A percentile compares a stretch with the other conserved stretches of the same genome.
These are phyloP conservation scores for Ganoderma boninense DNA, from an alignment of 1,284 basidiomycete genomes.

Conservation along the genomic window DNA sequence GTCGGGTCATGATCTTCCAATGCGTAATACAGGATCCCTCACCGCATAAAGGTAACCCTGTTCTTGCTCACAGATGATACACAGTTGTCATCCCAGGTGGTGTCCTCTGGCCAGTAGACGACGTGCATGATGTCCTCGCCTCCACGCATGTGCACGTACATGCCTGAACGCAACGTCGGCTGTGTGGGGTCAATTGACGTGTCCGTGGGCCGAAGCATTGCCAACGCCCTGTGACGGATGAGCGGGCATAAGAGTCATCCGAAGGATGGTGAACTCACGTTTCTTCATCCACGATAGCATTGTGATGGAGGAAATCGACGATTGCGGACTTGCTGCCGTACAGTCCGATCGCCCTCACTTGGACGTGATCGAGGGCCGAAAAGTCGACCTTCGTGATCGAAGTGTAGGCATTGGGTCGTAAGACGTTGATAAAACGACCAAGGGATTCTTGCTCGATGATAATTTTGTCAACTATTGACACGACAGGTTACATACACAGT, in stretches of 20 bases:
- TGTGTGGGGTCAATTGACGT: slow-evolving; percentile 15
- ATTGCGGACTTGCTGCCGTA: slow-evolving; percentile 64
- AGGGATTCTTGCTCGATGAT: slow-evolving; percentile 61
- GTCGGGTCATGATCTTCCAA: not conserved
- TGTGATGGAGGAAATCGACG: slow-evolving; percentile 49
- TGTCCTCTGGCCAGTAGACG: slow-evolving; percentile 69
- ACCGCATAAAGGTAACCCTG: slow-evolving; percentile 68
- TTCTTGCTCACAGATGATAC: slow-evolving; percentile 55
- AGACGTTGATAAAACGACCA: slow-evolving; percentile 51
- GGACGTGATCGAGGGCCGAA: slow-evolving; percentile 51
- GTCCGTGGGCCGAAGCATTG: slow-evolving; percentile 9
- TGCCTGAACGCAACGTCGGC: slow-evolving; percentile 55
- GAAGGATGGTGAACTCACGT: slow-evolving; percentile 41
- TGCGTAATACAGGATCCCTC: not conserved
- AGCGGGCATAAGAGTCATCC: not conserved
- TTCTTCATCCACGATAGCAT: slow-evolving; percentile 45
- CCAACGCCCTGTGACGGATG: not conserved
- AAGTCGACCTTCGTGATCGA: slow-evolving; percentile 64
- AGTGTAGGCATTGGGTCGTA: slow-evolving; percentile 56
- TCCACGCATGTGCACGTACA: slow-evolving; percentile 48
- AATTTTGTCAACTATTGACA: slow-evolving; percentile 60
- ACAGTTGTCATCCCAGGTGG: slow-evolving; percentile 64
- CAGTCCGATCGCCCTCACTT: slow-evolving; percentile 58
- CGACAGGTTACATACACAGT: not conserved
- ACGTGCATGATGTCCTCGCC: slow-evolving; percentile 48